phyloP scores from a whole-genome alignment of 495 filamentous ascomycete genomes.

The Trichoderma erinaceum region DNA sequence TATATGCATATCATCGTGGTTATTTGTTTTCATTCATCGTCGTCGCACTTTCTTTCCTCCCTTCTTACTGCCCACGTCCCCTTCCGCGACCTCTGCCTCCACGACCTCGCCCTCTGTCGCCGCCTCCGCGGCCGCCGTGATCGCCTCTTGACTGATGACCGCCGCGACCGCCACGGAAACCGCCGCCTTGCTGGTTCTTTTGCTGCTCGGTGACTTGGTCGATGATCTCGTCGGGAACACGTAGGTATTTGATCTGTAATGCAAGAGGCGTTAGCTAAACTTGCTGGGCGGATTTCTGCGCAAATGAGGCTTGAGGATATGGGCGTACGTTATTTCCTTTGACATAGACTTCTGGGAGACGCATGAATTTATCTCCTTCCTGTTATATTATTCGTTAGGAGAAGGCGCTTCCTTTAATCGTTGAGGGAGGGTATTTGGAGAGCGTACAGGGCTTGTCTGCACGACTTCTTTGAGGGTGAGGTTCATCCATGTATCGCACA shows the following conservation, averaged over 20 bases:
- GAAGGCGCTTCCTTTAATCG: not conserved
- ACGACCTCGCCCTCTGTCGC: constrained; percentile 48
- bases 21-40: not conserved
- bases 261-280: not conserved
- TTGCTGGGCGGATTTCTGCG: not conserved
- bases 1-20: not conserved
- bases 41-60: constrained; percentile 6
- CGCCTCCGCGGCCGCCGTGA: constrained; percentile 49
- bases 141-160: constrained; percentile 59
- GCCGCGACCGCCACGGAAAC: constrained; percentile 62
- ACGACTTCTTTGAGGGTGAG: constrained; percentile 93
- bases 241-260: constrained; percentile 91
- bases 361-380: constrained; percentile 90
- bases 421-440: not conserved
- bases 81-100: constrained; percentile 37
- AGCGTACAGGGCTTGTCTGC: constrained; percentile 74
- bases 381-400: constrained; percentile 20
- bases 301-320: not conserved
- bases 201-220: constrained; percentile 89
- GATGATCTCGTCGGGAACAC: constrained; percentile 91
- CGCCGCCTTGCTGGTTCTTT: constrained; percentile 52
- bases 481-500: constrained; percentile 99
- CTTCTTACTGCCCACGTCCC: constrained; percentile 6
- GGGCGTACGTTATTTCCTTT: constrained; percentile 84
- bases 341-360: constrained; percentile 89